Conservation (phyloP, 768 basidiomycete species). For the Boletus rubroflammeus region DNA sequence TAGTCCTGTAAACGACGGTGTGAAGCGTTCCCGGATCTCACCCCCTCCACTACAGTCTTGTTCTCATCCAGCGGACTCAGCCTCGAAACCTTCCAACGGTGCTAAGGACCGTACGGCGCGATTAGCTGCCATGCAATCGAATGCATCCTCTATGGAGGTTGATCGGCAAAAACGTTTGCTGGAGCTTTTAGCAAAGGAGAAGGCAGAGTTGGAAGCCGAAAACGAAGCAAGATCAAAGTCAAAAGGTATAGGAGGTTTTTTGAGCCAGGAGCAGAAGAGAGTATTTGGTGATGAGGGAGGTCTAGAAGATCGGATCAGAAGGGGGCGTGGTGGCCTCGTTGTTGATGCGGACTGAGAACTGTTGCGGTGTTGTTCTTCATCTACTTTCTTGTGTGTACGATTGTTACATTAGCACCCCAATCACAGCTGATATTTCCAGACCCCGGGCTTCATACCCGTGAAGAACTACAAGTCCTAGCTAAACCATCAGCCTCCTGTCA, state of each 20-base stretch:
- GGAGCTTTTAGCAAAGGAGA: constrained; percentile 69
- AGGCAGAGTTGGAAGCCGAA: constrained; percentile 70
- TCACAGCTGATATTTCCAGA: background rate
- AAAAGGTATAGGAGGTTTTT: constrained; percentile 76
- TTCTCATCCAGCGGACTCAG: constrained; percentile 10
- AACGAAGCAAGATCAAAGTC: constrained; percentile 63
- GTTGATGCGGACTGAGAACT: constrained; percentile 41
- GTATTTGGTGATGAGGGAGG: constrained; percentile 78
- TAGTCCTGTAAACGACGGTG: constrained; percentile 27
- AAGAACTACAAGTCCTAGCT: background rate
- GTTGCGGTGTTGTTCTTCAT: constrained; percentile 1
- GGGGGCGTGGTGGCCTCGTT: constrained; percentile 70
- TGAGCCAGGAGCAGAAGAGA: constrained; percentile 79
- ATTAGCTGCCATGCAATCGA: constrained; percentile 84
- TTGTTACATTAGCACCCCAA: constrained; percentile 5
- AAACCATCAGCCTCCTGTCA: background rate
- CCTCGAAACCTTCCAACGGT: constrained; percentile 18
- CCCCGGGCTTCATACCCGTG: background rate
- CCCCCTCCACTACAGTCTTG: constrained; percentile 31
- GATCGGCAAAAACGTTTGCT: constrained; percentile 74
- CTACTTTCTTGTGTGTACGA: constrained; percentile 1
- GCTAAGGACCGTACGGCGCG: constrained; percentile 70
- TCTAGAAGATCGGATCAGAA: constrained; percentile 71
- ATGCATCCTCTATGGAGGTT: constrained; percentile 61
- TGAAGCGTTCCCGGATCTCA: constrained; percentile 52